phyloP scores from a whole-genome alignment of 75 land plant species.

The Isoetes taiwanensis region DNA sequence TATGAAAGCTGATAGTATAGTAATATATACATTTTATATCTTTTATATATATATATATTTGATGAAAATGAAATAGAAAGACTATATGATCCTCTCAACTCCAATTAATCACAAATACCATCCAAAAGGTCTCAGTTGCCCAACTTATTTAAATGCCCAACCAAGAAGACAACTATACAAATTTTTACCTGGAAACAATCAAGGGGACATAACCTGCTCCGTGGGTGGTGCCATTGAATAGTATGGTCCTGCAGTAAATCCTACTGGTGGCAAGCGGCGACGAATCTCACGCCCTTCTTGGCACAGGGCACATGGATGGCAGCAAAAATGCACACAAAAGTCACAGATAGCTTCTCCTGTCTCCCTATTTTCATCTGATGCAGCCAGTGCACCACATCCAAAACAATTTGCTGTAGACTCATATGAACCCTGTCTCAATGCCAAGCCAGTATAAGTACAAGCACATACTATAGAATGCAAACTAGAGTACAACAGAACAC shows the following conservation, averaged over 20 bases:
- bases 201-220: slow-evolving; percentile 52
- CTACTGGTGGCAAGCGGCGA: slow-evolving; percentile 63
- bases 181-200: too few relatives aligned
- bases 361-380: slow-evolving; percentile 37
- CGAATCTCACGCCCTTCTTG: slow-evolving; percentile 88
- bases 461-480: neutral
- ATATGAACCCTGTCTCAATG: slow-evolving; percentile 46
- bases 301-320: slow-evolving; percentile 67
- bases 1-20: too few relatives aligned
- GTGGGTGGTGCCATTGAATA: slow-evolving; percentile 61
- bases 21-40: too few relatives aligned
- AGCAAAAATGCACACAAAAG: slow-evolving; percentile 53
- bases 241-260: slow-evolving; percentile 43
- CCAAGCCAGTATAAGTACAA: neutral
- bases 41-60: too few relatives aligned
- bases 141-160: too few relatives aligned
- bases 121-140: too few relatives aligned
- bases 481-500: neutral
- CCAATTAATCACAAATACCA: too few relatives aligned
- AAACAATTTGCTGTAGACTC: slow-evolving; percentile 42
- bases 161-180: too few relatives aligned
- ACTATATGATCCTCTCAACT: too few relatives aligned
- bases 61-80: too few relatives aligned
- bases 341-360: slow-evolving; percentile 51
- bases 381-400: slow-evolving; percentile 51